Evolutionary conservation across 2,329 filamentous ascomycete species (phyloP), one percentile per base, ranked within the genome.

Genomic region (Pseudodiploospora longispora): DNA sequence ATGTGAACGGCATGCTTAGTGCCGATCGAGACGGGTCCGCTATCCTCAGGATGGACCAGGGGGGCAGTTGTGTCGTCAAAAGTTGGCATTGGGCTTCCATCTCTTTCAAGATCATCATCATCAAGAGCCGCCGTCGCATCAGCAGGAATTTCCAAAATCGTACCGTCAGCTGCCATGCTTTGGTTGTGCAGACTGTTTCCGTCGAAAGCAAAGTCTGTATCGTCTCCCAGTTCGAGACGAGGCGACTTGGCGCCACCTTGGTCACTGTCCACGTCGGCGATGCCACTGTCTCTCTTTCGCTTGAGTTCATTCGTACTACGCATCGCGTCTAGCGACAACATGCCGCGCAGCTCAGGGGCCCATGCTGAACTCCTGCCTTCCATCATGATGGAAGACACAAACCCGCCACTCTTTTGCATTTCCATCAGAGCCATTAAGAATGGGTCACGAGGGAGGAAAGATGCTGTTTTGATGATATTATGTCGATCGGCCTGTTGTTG

Each of bases 1-100:
- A 97, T 79, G 64, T 98, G 91, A 19, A 98, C 94, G 31, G 93
- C 93, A 58, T 95, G 90, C 66, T 94, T 93, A 8, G 93, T 98
- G 48, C 88, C 90, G 12, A 95, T 67, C 0, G 90, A 95, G 6
- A 97, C 84, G 0, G 88, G 86, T 0, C 89, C 89, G 50, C 81
- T 87, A 51, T 96, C 89, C 30, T 82, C 80, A 8, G 89, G 87
- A 58, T 93, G 86, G 4, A 90, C 78, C 4, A 87, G 66, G 8
- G 87, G 84, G 27, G 78, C 78, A 2, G 80, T 83, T 0, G 87
- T 91, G 36, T 89, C 86, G 55, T 95, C 87, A 55, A 93, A 87
- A 30, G 78, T 78, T 10, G 85, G 77, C 48, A 71, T 62, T 28
- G 67, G 62, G 53, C 65, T 72, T 44, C 63, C 66, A 28, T 69